Conservation (phyloP, 805 yeast species). For the Wickerhamomyces rabaulensis region DNA sequence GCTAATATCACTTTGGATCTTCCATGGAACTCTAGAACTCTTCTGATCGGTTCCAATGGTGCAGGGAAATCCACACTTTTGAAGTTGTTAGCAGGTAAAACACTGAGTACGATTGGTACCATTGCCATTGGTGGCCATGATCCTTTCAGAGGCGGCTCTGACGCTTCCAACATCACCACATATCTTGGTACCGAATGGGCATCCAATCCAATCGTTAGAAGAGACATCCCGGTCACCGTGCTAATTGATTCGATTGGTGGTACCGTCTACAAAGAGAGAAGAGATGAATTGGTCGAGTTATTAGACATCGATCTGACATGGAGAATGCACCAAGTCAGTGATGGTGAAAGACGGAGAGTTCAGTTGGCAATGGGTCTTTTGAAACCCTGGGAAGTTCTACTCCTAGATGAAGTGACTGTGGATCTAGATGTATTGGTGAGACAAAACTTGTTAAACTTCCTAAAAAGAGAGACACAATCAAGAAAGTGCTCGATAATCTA, state of each 20-base stretch:
- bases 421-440: conserved; percentile 93
- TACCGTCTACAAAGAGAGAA: conserved; percentile 61
- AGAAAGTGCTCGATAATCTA: conserved; percentile 78
- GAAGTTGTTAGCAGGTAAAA: conserved; percentile 85
- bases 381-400: conserved; percentile 81
- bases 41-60: conserved; percentile 91
- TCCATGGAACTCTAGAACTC: conserved; percentile 67
- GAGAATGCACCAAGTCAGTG: conserved; percentile 90
- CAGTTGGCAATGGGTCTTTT: conserved; percentile 91
- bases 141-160: conserved; percentile 65
- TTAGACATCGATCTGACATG: conserved; percentile 83
- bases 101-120: conserved; percentile 68
- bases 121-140: conserved; percentile 76
- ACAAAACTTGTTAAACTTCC: conserved; percentile 61
- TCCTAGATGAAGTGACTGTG: conserved; percentile 96
- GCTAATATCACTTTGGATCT: conserved; percentile 56
- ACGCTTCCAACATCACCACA: conserved; percentile 50
- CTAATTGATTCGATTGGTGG: conserved; percentile 81
- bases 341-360: conserved; percentile 93
- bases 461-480: conserved; percentile 64
- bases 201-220: conserved; percentile 77
- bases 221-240: conserved; percentile 85
- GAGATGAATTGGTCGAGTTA: conserved; percentile 69
- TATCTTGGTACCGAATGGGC: conserved; percentile 99
- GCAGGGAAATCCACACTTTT: conserved; percentile 94